These are phyloP conservation scores for Aspergillus ustus DNA, from an alignment of 2,329 filamentous ascomycete genomes.

Conservation along the genomic window DNA sequence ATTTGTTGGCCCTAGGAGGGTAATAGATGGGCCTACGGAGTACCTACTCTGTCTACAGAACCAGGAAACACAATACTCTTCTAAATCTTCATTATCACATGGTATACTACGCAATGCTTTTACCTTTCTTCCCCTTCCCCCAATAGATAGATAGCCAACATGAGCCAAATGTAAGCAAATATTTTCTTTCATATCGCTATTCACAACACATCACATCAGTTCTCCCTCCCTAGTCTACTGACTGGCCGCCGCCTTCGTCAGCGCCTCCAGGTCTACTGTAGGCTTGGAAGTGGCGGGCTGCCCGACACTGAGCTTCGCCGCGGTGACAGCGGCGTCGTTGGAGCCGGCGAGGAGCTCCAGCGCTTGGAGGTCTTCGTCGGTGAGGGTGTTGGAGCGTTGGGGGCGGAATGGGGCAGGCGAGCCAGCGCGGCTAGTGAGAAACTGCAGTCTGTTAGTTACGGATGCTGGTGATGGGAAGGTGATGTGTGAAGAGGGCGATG, in stretches of 20 bases:
- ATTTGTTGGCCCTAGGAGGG: no score
- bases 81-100: neutral
- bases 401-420: slow-evolving; percentile 69
- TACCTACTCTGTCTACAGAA: neutral
- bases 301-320: slow-evolving; percentile 27
- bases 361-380: slow-evolving; percentile 49
- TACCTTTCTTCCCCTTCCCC: neutral
- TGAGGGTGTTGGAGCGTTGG: slow-evolving; percentile 58
- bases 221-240: slow-evolving; percentile 24
- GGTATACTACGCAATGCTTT: slow-evolving; percentile 1
- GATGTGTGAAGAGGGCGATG: neutral
- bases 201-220: neutral
- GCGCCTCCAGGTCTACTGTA: slow-evolving; percentile 43
- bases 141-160: neutral
- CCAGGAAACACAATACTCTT: neutral
- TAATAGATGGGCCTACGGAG: no score
- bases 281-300: slow-evolving; percentile 25
- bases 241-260: slow-evolving; percentile 43
- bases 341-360: slow-evolving; percentile 45
- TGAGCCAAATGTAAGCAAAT: neutral
- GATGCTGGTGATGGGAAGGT: neutral
- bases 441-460: slow-evolving; percentile 53
- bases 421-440: slow-evolving; percentile 70
- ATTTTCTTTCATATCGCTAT: neutral
- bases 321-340: slow-evolving; percentile 23